A percentile compares a stretch with the other conserved stretches of the same genome.
Conservation (phyloP, 2,329 filamentous ascomycete genomes). For the Xylariaceae sp. region DNA sequence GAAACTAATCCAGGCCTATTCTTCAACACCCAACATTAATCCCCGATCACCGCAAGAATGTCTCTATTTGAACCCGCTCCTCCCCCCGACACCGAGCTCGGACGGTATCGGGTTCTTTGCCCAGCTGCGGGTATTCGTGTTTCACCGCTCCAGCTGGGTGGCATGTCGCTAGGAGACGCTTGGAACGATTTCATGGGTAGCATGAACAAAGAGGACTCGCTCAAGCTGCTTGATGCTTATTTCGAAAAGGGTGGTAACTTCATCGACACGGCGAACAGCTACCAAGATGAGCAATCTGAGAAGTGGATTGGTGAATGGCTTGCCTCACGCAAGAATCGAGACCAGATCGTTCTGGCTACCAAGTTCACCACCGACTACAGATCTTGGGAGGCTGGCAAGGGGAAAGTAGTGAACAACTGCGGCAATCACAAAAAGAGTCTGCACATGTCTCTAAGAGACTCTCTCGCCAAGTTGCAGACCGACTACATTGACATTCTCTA, state of each 20-base stretch:
- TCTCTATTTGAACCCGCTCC: constrained; percentile 25
- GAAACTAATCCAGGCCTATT: not conserved
- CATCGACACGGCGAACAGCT: constrained; percentile 62
- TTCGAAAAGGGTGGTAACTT: constrained; percentile 62
- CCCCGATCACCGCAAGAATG: not conserved
- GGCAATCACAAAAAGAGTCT: constrained; percentile 62
- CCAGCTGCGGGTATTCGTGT: constrained; percentile 49
- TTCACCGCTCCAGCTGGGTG: constrained; percentile 51
- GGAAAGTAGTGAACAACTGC: constrained; percentile 40
- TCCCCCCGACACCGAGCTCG: constrained; percentile 48
- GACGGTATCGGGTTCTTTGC: constrained; percentile 50
- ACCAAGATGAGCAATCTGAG: constrained; percentile 58
- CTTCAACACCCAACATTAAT: not conserved
- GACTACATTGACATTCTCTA: constrained; percentile 51
- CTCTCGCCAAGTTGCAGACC: constrained; percentile 58
- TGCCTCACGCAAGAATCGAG: constrained; percentile 45
- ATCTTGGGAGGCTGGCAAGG: constrained; percentile 35
- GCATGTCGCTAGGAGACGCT: constrained; percentile 50
- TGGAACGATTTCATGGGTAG: constrained; percentile 48
- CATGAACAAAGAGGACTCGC: constrained; percentile 52
- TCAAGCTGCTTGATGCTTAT: constrained; percentile 58
- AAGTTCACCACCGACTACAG: constrained; percentile 54
- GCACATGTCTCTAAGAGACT: constrained; percentile 49
- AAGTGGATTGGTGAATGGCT: constrained; percentile 59
- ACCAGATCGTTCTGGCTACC: constrained; percentile 53